Conservation (phyloP, 345 rosid species). For the Orychophragmus violaceus region DNA sequence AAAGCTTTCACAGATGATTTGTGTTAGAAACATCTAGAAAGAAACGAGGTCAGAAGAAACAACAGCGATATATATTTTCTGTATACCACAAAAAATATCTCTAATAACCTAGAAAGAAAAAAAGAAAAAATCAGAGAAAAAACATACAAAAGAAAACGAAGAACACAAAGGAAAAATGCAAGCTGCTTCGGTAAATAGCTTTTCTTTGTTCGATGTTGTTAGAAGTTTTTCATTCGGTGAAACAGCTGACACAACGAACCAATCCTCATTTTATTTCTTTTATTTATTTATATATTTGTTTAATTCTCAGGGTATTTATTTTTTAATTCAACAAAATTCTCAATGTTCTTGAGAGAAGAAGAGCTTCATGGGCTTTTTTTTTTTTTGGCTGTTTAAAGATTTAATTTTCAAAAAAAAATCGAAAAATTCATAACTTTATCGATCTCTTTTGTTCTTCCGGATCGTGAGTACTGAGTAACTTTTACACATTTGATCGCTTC, state of each 20-base stretch:
- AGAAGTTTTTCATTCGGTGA: slow-evolving; percentile 9
- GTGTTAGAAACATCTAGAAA: slow-evolving; percentile 5
- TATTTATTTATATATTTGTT: neutral
- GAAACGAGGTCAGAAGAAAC: neutral
- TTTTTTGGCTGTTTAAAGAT: neutral
- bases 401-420: neutral
- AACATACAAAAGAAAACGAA: neutral
- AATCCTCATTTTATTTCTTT: slow-evolving; percentile 2
- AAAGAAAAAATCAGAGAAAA: neutral
- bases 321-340: neutral
- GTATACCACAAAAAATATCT: neutral
- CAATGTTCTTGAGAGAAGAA: neutral
- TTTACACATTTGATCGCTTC: neutral
- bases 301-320: neutral
- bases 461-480: neutral
- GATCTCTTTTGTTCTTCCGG: neutral
- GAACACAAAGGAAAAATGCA: slow-evolving; percentile 36
- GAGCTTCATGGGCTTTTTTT: slow-evolving; percentile 2
- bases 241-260: neutral
- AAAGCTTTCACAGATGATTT: slow-evolving; percentile 17
- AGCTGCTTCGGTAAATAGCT: slow-evolving; percentile 36
- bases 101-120: neutral
- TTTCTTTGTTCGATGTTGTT: neutral
- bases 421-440: neutral
- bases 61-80: neutral